Percentiles rank a stretch among this genome's conserved stretches.
These are phyloP conservation scores for Aristolochia fimbriata DNA, from an alignment of 164 flowering plant species.

Conservation along the genomic window DNA sequence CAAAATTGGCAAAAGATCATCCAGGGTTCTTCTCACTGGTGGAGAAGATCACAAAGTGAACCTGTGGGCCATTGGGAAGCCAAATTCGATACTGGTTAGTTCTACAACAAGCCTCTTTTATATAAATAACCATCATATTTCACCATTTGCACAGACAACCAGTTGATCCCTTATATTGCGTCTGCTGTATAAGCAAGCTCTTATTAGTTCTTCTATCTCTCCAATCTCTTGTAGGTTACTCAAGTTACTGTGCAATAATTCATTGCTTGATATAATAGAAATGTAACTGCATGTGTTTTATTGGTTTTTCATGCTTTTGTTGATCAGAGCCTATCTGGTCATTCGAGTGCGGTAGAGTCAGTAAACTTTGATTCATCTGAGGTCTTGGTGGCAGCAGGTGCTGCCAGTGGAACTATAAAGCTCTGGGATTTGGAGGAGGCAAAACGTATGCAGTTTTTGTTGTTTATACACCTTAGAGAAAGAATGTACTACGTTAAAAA, in stretches of 20 bases:
- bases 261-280: no score
- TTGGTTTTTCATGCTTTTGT: background rate
- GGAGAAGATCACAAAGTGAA: constrained; percentile 99
- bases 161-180: no score
- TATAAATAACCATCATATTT: background rate
- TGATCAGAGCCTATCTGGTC: constrained; percentile 84
- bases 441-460: constrained; percentile 47
- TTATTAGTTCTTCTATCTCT: no score
- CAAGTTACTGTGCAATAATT: no score
- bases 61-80: constrained; percentile 97
- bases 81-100: constrained; percentile 75
- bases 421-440: constrained; percentile 99
- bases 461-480: background rate
- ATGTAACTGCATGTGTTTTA: no score
- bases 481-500: background rate
- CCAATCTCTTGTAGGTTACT: no score
- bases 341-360: constrained; percentile 91
- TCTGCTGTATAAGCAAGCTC: no score
- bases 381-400: constrained; percentile 93
- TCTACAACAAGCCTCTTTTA: background rate
- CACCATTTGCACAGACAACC: no score
- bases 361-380: constrained; percentile 94
- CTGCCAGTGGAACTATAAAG: constrained; percentile 95
- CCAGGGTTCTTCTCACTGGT: constrained; percentile 90
- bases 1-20: constrained; percentile 87